Evolutionary conservation across 164 flowering plant species (phyloP).

Genomic region (Protea cynaroides): DNA sequence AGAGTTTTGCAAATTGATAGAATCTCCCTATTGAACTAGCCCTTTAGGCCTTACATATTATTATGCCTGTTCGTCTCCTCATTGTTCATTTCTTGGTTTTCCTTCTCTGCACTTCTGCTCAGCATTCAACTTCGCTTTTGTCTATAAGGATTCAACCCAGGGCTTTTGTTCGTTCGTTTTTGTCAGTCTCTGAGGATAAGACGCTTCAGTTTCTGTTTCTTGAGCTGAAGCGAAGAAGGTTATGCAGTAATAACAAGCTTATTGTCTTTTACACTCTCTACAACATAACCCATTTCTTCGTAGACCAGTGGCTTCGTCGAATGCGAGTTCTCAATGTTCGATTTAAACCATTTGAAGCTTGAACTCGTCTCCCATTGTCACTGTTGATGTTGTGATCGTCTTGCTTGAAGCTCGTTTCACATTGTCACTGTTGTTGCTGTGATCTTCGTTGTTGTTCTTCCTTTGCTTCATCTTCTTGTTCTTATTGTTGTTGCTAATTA

Average conservation of each 20-base stretch:
- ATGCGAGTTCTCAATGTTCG: constrained; percentile 15
- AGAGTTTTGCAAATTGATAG: too few species aligned
- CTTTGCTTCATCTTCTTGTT: background rate
- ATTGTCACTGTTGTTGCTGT: background rate
- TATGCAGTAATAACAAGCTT: background rate
- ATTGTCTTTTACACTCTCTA: constrained; percentile 7
- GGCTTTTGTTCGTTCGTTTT: background rate
- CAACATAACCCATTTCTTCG: constrained; percentile 2
- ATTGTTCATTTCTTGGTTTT: constrained; percentile 6
- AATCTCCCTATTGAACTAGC: too few species aligned
- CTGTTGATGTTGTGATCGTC: background rate
- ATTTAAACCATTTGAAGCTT: constrained; percentile 18
- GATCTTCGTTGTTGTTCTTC: background rate
- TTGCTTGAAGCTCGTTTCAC: constrained; percentile 4
- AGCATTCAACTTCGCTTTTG: background rate
- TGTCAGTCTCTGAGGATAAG: background rate
- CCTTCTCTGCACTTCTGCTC: constrained; percentile 12
- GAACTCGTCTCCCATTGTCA: background rate
- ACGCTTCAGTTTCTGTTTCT: constrained; percentile 10
- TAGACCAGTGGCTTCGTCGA: constrained; percentile 16
- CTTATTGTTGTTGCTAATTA: too few species aligned
- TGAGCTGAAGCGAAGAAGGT: constrained; percentile 10
- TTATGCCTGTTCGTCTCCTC: background rate
- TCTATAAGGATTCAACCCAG: background rate
- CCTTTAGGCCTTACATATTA: too few species aligned